Conservation (phyloP, 345 rosid genomes). For the Syzygium aqueum region DNA sequence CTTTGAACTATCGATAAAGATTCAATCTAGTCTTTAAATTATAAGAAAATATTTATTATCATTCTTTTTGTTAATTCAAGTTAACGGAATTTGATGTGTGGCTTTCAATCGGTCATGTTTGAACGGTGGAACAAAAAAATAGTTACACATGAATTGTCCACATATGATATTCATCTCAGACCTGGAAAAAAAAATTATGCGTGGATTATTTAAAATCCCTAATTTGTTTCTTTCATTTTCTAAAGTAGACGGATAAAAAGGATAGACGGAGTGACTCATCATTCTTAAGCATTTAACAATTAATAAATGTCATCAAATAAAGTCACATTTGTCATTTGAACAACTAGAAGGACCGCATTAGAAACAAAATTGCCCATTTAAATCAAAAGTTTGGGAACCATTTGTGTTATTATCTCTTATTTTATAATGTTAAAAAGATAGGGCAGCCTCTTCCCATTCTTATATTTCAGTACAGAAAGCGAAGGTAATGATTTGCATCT, state of each 20-base stretch:
- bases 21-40: rapidly evolving
- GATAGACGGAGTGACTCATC: not conserved
- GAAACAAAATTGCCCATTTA: rapidly evolving
- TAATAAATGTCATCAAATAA: too few relatives aligned
- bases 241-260: not conserved
- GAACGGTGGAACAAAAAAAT: rapidly evolving
- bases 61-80: not conserved
- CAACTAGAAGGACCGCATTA: rapidly evolving
- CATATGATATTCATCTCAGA: not conserved
- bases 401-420: not conserved
- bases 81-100: not conserved
- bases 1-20: rapidly evolving
- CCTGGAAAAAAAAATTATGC: not conserved
- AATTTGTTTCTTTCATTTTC: not conserved
- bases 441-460: not conserved
- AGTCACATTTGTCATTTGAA: not conserved
- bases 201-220: rapidly evolving
- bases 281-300: not conserved
- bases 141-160: rapidly evolving
- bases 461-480: not conserved
- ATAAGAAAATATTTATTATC: not conserved
- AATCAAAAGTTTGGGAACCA: rapidly evolving
- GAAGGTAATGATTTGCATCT: not conserved
- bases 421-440: rapidly evolving
- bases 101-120: not conserved